Evolutionary conservation across 2,329 filamentous ascomycete species (phyloP), one percentile per base, ranked within the genome.

Genomic region (Ophiostoma sp.): DNA sequence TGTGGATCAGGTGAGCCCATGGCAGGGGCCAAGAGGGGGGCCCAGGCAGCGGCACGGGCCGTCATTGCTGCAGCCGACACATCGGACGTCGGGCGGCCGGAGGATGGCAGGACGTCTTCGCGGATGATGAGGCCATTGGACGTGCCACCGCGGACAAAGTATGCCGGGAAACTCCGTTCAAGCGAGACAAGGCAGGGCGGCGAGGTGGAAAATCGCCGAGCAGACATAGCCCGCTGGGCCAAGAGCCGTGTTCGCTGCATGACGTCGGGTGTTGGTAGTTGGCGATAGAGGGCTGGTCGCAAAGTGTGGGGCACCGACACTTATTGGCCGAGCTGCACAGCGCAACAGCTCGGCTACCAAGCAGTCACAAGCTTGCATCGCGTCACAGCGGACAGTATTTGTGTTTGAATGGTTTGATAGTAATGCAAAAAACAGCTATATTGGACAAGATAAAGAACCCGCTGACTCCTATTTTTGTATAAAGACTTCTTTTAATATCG

Each of bases 1-100:
- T n/a, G 4, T 0, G 82, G 79, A 72, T 92, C 90, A 0, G 87
- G 87, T 3, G 85, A 86, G 44, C 88, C 88, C 76, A 91, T 87
- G 7, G 81, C 82, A 7, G 72, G 66, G 3, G 72, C 70, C 9
- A 76, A 71, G 36, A 75, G 65, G 0, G 64, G 16, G 12, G n/a
- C 44, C 75, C 75, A 76, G 11, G 67, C 72, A n/a, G 16, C 65
- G 14, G 40, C 67, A 36, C 55, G 70, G 64, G 69, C 70, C 3
- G 36, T 6, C 52, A 66, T 66, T 16, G 6, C 27, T 3, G 55
- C 67, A 3, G 64, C 64, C 0, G 27, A 40, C n/a, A 47, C 14
- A 3, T 55, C 41, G 5, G 49, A 42, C 1, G 38, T 16, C 18
- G 36, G 42, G 7, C 8, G 6, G 12, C 27, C 67, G n/a, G 16